Conservation (phyloP, 2,329 filamentous ascomycete species). For the Aspergillus alliaceus region DNA sequence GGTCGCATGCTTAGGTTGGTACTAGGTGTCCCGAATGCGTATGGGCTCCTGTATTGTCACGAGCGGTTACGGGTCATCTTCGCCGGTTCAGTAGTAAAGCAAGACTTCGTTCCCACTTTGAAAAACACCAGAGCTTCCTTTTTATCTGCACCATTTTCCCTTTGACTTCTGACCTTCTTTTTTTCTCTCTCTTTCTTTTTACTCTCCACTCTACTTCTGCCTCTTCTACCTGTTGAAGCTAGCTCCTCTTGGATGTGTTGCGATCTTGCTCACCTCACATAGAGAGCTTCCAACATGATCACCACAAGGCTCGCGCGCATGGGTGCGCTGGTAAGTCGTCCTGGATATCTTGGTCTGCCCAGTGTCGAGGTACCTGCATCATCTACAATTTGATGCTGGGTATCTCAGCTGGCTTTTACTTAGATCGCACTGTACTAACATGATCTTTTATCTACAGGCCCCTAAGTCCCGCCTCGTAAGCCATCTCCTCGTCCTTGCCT, state of each 20-base stretch:
- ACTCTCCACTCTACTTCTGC: constrained; percentile 36
- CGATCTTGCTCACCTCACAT: constrained; percentile 36
- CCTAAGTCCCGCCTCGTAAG: constrained; percentile 49
- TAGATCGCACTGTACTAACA: constrained; percentile 19
- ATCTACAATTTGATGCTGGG: constrained; percentile 11
- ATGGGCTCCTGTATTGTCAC: constrained; percentile 34
- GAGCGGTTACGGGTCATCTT: constrained; percentile 40
- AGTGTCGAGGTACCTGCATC: constrained; percentile 4
- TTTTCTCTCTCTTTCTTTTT: constrained; percentile 30
- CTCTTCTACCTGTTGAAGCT: constrained; percentile 42
- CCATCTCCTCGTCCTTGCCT: constrained; percentile 15
- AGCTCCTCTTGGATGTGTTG: constrained; percentile 40
- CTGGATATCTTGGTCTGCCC: constrained; percentile 11
- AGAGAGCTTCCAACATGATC: constrained; percentile 48
- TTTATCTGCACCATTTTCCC: constrained; percentile 32
- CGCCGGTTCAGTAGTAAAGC: constrained; percentile 34
- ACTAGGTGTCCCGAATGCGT: constrained; percentile 26
- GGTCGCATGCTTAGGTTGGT: constrained; percentile 23
- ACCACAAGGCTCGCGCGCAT: constrained; percentile 48
- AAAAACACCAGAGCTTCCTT: constrained; percentile 41
- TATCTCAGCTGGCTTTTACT: background rate
- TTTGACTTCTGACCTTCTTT: constrained; percentile 38
- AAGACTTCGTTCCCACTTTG: constrained; percentile 34
- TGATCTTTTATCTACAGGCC: constrained; percentile 30
- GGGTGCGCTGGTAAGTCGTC: constrained; percentile 47